A percentile compares a stretch with the other conserved stretches of the same genome.
phyloP scores from a whole-genome alignment of 2,329 filamentous ascomycete species.

The Arthrobotrys entomopaga region DNA sequence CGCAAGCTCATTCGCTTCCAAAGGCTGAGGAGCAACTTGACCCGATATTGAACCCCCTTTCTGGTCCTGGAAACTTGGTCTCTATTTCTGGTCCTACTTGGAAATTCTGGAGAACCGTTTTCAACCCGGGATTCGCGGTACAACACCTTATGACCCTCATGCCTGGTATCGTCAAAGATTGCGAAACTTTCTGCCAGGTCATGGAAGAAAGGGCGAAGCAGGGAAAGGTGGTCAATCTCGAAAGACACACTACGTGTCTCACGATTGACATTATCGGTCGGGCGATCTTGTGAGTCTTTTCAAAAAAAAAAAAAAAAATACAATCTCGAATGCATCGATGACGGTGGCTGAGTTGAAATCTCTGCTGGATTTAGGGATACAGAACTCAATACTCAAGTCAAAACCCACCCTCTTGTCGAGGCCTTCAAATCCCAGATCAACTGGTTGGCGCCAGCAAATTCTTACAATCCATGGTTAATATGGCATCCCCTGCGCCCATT shows the following conservation, averaged over 20 bases:
- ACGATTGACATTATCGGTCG: conserved; percentile 55
- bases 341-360: neutral
- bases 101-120: conserved; percentile 61
- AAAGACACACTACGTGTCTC: conserved; percentile 56
- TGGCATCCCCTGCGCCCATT: conserved; percentile 40
- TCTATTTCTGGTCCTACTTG: conserved; percentile 62
- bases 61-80: conserved; percentile 61
- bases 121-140: conserved; percentile 63
- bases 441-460: conserved; percentile 18
- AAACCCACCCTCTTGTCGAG: conserved; percentile 42
- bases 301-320: neutral
- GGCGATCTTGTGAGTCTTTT: conserved; percentile 46
- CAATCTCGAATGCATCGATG: neutral
- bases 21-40: conserved; percentile 60
- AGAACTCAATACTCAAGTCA: conserved; percentile 34
- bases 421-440: conserved; percentile 51
- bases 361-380: conserved; percentile 14
- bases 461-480: conserved; percentile 36
- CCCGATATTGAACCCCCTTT: conserved; percentile 59
- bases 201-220: conserved; percentile 56
- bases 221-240: conserved; percentile 59
- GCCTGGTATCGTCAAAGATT: conserved; percentile 60
- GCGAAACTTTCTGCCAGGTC: conserved; percentile 57
- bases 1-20: conserved; percentile 61
- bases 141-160: conserved; percentile 62